Evolutionary conservation across 140 eudicot genomes (phyloP).

Genomic region (Senecio squalidus): DNA sequence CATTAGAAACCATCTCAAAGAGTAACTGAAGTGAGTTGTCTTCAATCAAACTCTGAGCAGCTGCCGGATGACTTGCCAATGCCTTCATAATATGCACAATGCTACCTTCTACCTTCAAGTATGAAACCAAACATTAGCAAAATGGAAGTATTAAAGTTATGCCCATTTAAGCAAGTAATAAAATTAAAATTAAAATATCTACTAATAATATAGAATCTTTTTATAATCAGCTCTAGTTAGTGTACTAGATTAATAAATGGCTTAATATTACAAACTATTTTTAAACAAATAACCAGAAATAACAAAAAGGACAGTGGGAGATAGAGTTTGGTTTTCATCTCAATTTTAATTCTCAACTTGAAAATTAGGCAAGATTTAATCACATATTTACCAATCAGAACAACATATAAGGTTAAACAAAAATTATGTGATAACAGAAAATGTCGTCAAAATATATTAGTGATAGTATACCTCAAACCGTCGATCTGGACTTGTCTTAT

Average conservation of each 20-base stretch:
- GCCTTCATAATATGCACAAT: constrained; percentile 98
- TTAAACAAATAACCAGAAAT: not conserved
- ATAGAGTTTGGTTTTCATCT: no score
- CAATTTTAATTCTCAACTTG: no score
- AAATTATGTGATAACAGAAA: constrained; percentile 9
- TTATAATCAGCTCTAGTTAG: no score
- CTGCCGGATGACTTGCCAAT: constrained; percentile 82
- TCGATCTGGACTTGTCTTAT: constrained; percentile 39
- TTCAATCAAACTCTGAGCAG: constrained; percentile 95
- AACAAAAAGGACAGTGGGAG: no score
- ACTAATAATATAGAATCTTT: not conserved
- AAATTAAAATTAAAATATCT: not conserved
- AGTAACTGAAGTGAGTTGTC: constrained; percentile 85
- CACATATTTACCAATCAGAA: no score
- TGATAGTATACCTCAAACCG: constrained; percentile 66
- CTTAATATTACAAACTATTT: not conserved
- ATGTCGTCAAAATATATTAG: not conserved
- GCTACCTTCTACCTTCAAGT: constrained; percentile 83
- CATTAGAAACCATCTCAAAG: constrained; percentile 94
- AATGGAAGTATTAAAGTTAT: not conserved
- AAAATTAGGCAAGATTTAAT: no score
- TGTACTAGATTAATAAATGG: not conserved
- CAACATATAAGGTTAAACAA: not conserved
- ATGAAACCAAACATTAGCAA: not conserved
- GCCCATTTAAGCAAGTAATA: not conserved